Percentiles rank a stretch among this genome's conserved stretches.
These are phyloP conservation scores for Chondrus crispus DNA, from an alignment of 23 red algal genomes.

Conservation along the genomic window DNA sequence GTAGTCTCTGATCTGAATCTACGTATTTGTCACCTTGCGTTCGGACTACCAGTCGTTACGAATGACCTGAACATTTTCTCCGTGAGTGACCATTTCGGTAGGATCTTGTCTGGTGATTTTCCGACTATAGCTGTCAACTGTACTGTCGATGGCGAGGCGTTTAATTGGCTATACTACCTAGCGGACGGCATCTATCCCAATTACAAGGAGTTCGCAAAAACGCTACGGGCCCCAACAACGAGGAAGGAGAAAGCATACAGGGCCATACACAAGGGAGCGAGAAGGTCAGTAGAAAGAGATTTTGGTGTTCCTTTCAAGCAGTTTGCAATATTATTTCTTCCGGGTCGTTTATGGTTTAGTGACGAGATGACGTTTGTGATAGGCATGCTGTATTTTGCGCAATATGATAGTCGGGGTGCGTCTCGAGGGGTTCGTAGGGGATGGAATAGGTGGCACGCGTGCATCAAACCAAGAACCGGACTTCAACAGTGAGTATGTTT, in stretches of 20 bases:
- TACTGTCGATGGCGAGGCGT: neutral
- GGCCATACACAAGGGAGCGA: neutral
- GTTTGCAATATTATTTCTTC: neutral
- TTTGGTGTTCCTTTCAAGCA: neutral
- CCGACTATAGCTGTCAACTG: neutral
- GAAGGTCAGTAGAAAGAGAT: neutral
- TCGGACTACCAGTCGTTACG: neutral
- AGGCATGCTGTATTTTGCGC: neutral
- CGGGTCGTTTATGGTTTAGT: neutral
- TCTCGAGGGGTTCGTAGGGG: neutral
- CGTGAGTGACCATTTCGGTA: neutral
- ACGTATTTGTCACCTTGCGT: neutral
- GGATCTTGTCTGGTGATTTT: neutral
- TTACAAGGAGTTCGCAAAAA: neutral
- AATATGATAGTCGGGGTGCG: neutral
- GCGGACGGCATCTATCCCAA: neutral
- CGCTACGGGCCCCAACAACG: neutral
- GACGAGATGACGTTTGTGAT: neutral
- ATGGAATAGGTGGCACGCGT: neutral
- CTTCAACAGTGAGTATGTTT: no score
- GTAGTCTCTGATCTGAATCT: neutral
- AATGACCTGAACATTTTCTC: neutral
- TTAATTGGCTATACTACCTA: neutral
- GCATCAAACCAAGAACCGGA: no score
- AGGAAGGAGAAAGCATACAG: neutral